Base-by-base conservation (phyloP, 73 alveolate species). In the Paramecium pentaurelia region DNA sequence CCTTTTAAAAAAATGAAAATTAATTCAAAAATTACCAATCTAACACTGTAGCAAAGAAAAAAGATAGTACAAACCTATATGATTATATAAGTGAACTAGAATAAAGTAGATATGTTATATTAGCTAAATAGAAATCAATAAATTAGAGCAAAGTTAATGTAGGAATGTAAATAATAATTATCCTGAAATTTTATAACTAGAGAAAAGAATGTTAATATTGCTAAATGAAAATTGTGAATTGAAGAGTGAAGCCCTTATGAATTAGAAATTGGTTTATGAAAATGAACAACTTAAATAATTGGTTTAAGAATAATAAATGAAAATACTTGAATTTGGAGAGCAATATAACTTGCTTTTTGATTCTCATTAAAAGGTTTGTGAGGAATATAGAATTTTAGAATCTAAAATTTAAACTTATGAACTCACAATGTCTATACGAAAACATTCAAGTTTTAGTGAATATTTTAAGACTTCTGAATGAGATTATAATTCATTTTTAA, bases 381-480 rank as follows among this genome's bases (percentile, higher is more conserved):
- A 73, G 2, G 87, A 37, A 73, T 37, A 73, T n/a, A 32, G 87
- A 14, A 12, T 36, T 30, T 37, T 73, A 38, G 60, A 73, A 38
- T 14, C 36, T 73, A 73, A 37, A 25, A 73, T 37, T 20, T 73
- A 37, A 34, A 30, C 54, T 36, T 73, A 73, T 16, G 87, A 73
- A 73, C 40, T 73, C 28, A 18, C 37, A 3, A 73, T 73, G 60
- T 73, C 87, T 6, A 40, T 73, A 22, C 7, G 60, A 73, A 73
- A 73, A 27, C 87, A 73, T 73, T 73, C 60, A 6, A 73, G 87
- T 73, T 73, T 73, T 73, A 73, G 60, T 37, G 87, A 73, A 73
- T 73, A 73, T 40, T 73, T 73, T 37, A 73, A 38, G 32, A 30
- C 84, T n/a, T 64, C 84, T 28, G 84, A 64, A 64, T 64, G 84